Evolutionary conservation across 257 asterid species (phyloP).

Genomic region (Solanum raphanifolium): DNA sequence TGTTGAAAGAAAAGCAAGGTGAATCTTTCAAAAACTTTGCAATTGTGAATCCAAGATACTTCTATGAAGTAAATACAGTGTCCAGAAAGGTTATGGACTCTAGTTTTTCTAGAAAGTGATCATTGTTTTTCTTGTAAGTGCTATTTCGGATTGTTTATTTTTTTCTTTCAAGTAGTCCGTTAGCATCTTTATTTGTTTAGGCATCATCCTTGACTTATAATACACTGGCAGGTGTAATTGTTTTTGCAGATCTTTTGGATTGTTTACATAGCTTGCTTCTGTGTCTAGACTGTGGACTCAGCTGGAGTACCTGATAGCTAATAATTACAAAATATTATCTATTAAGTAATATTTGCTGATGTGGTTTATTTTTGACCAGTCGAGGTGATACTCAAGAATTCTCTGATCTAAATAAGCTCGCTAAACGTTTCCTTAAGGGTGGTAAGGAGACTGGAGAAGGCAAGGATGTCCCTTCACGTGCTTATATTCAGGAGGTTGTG

Average conservation of each 20-base stretch:
- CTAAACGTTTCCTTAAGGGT: slow-evolving; percentile 70
- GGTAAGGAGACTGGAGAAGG: slow-evolving; percentile 45
- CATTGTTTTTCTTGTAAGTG: neutral
- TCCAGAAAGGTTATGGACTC: neutral
- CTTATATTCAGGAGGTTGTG: slow-evolving; percentile 84
- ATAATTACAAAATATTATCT: neutral
- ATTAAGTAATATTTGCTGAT: slow-evolving; percentile 4
- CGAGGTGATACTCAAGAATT: slow-evolving; percentile 98
- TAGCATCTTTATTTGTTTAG: neutral
- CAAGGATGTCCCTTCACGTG: slow-evolving; percentile 66
- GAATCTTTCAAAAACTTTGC: neutral
- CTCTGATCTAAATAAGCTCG: slow-evolving; percentile 88
- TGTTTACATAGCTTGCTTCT: neutral
- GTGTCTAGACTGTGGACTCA: neutral
- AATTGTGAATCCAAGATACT: neutral
- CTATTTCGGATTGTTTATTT: neutral
- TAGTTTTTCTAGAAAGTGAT: neutral
- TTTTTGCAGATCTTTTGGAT: neutral
- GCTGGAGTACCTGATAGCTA: neutral
- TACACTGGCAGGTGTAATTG: neutral
- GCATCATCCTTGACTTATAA: neutral
- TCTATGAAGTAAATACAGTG: neutral
- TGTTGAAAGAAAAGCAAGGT: neutral
- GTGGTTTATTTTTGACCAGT: slow-evolving; percentile 35
- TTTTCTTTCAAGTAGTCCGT: neutral